Evolutionary conservation across 192 early-diverging fungal genomes (phyloP).

Genomic region (Allomyces arbusculus): DNA sequence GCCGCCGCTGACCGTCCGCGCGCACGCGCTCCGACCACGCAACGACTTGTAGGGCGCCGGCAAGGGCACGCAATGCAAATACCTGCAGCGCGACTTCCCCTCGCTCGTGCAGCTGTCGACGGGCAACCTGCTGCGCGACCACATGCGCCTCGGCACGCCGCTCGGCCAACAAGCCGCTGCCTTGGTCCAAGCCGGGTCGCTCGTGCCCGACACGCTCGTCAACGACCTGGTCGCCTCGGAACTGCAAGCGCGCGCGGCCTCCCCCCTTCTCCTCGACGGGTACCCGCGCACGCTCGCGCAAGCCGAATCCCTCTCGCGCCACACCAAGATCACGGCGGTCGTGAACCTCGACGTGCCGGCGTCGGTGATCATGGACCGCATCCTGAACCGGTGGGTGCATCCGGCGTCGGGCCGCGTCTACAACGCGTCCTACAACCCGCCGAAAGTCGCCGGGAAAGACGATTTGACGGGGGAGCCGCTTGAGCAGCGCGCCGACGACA

Average conservation of each 20-base stretch:
- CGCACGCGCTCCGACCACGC: too few relatives aligned
- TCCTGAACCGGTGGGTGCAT: constrained; percentile 90
- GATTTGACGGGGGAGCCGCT: constrained; percentile 89
- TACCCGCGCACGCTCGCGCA: constrained; percentile 76
- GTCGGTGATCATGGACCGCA: constrained; percentile 67
- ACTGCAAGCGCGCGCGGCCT: constrained; percentile 20
- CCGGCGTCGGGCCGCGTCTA: constrained; percentile 78
- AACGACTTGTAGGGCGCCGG: constrained; percentile 43
- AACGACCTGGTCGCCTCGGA: constrained; percentile 39
- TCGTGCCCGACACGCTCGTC: constrained; percentile 56
- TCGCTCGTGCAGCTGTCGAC: constrained; percentile 48
- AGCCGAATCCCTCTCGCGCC: constrained; percentile 47
- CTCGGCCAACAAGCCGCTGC: constrained; percentile 36
- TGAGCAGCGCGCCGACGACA: constrained; percentile 70
- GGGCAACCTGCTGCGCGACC: constrained; percentile 68
- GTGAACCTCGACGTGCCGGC: constrained; percentile 83
- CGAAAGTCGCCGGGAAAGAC: constrained; percentile 52
- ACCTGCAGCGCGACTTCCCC: constrained; percentile 45
- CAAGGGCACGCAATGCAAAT: constrained; percentile 77
- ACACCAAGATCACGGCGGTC: constrained; percentile 53
- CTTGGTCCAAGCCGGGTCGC: constrained; percentile 24
- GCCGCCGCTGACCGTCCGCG: too few relatives aligned
- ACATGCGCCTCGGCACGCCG: constrained; percentile 46
- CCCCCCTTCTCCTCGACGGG: constrained; percentile 65
- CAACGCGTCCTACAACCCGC: constrained; percentile 84